Conservation (phyloP, 805 yeast species). For the Cyberlindnera petersonii region DNA sequence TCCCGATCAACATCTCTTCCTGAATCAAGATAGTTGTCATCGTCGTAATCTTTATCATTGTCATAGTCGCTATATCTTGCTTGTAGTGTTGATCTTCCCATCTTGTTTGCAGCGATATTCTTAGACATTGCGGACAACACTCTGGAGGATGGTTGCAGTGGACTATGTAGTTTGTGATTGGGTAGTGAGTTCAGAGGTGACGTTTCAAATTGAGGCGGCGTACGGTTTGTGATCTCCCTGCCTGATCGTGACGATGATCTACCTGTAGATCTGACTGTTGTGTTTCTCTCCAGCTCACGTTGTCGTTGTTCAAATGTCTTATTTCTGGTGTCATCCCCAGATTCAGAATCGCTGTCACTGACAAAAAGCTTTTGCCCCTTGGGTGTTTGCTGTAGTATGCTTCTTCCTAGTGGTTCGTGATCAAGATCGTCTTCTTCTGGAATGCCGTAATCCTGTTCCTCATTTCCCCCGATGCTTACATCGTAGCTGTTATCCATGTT, state of each 20-base stretch:
- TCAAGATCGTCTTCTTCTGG: slow-evolving; percentile 11
- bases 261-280: slow-evolving; percentile 14
- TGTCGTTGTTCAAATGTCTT: slow-evolving; percentile 17
- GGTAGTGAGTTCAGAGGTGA: slow-evolving; percentile 12
- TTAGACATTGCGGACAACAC: slow-evolving; percentile 11
- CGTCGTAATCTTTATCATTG: slow-evolving; percentile 5
- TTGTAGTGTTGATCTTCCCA: neutral
- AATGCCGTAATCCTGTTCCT: neutral
- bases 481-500: neutral
- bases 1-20: slow-evolving; percentile 11
- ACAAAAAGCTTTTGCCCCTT: slow-evolving; percentile 21
- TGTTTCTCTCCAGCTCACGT: slow-evolving; percentile 21
- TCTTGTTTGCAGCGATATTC: slow-evolving; percentile 16
- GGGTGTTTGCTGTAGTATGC: slow-evolving; percentile 2
- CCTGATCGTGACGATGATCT: slow-evolving; percentile 2
- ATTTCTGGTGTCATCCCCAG: neutral
- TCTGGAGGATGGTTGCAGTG: slow-evolving; percentile 11
- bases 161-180: slow-evolving; percentile 12
- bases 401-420: neutral
- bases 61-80: neutral
- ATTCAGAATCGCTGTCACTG: slow-evolving; percentile 17
- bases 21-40: slow-evolving; percentile 1
- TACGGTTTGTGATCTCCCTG: neutral
- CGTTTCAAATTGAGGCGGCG: slow-evolving; percentile 8
- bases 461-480: neutral